These are phyloP conservation scores for Sclerotinia trifoliorum DNA, from an alignment of 2,329 filamentous ascomycete genomes.

Conservation along the genomic window DNA sequence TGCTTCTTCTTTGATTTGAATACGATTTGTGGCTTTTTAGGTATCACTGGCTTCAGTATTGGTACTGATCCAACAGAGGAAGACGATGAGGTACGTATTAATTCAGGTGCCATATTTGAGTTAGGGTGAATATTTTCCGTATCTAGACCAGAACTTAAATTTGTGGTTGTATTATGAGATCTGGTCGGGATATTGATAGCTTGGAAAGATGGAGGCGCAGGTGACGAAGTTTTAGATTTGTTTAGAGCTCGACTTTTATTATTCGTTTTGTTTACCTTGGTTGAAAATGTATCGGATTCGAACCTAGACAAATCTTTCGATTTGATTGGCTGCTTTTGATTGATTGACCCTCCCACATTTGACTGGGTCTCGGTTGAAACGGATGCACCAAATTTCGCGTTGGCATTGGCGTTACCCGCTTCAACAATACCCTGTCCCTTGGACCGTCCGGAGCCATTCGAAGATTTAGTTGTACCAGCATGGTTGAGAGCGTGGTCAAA, in stretches of 20 bases:
- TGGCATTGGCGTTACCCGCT: slow-evolving; percentile 27
- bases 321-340: slow-evolving; percentile 34
- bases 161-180: slow-evolving; percentile 20
- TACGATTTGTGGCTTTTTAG: slow-evolving; percentile 20
- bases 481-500: slow-evolving; percentile 22
- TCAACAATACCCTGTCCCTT: slow-evolving; percentile 19
- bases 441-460: slow-evolving; percentile 12
- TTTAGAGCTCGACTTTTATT: slow-evolving; percentile 18
- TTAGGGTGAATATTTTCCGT: slow-evolving; percentile 15
- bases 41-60: slow-evolving; percentile 13
- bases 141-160: slow-evolving; percentile 20
- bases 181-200: slow-evolving; percentile 24
- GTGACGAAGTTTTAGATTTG: slow-evolving; percentile 24
- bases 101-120: slow-evolving; percentile 26
- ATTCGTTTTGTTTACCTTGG: slow-evolving; percentile 24
- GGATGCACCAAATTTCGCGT: slow-evolving; percentile 30
- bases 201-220: slow-evolving; percentile 26
- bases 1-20: slow-evolving; percentile 30
- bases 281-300: slow-evolving; percentile 36
- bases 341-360: slow-evolving; percentile 24
- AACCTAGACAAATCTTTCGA: slow-evolving; percentile 30
- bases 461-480: slow-evolving; percentile 20
- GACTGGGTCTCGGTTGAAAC: slow-evolving; percentile 34
- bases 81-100: slow-evolving; percentile 24
- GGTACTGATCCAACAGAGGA: slow-evolving; percentile 25